Evolutionary conservation across 2,329 filamentous ascomycete species (phyloP), one percentile per base, ranked within the genome.

Genomic region (Acarospora socialis): DNA sequence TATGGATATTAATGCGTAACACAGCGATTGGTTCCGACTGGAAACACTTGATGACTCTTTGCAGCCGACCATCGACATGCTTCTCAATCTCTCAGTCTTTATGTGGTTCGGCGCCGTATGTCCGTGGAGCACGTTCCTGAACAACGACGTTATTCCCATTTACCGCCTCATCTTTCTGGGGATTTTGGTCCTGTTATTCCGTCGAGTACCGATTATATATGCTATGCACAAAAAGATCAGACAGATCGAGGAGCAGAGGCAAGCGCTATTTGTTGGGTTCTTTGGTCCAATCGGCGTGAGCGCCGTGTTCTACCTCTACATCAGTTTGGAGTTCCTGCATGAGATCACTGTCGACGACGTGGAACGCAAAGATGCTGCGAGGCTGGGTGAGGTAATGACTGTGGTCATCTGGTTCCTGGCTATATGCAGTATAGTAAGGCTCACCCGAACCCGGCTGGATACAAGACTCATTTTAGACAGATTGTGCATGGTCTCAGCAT

Each of bases 11-110:
- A 15, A 28, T 42, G 39, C 33, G 49, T 45, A 24, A 41, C 28
- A n/a, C 21, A 65, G 64, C 50, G 83, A 92, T 55, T 92, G 82
- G 83, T 94, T 93, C 55, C 77, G 86, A 0, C 61, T 87, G 1
- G 81, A 92, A 53, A 94, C 86, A 0, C 61, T 78, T 45, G 86
- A 93, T 44, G 87, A 94, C 52, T 86, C 81, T 2, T 67, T 94
- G n/a, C 84, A 94, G 50, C 84, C 84, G 0, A 93, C 84, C 0
- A 80, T 94, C 27, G 84, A 94, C 52, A 92, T 93, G 83, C 65
- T 94, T 2, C 74, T 94, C 35, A 93, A 93, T 49, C 72, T 92
- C 3, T 65, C 76, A 12, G 70, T 94, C 22, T 94, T 94, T 52
- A 72, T 92, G 55, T 94, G 83, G 84, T 87, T 81, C 45, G 84